These are phyloP conservation scores for Ophiostoma populinum DNA, from an alignment of 2,329 filamentous ascomycete species.

Conservation along the genomic window DNA sequence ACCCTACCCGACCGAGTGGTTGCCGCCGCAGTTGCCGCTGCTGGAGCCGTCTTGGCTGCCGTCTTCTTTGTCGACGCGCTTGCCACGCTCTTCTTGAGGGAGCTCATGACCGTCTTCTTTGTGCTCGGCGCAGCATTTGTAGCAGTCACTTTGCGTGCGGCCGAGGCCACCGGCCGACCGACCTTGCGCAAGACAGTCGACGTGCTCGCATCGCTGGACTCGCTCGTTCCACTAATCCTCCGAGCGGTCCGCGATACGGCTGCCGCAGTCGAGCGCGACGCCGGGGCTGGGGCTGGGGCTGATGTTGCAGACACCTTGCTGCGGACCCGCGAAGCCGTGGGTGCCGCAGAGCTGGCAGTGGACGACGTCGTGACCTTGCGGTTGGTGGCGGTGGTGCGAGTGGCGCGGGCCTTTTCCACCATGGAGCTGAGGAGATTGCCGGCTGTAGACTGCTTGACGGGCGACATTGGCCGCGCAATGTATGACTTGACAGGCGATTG, in stretches of 20 bases:
- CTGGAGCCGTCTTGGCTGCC: constrained; percentile 20
- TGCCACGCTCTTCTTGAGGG: constrained; percentile 34
- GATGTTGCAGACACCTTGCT: constrained; percentile 17
- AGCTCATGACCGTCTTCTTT: constrained; percentile 36
- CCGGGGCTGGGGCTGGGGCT: constrained; percentile 20
- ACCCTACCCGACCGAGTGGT: constrained; percentile 31
- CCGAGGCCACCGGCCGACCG: constrained; percentile 4
- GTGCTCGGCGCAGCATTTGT: constrained; percentile 20
- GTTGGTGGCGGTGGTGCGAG: constrained; percentile 26
- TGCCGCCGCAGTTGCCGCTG: constrained; percentile 13
- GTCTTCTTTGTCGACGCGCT: constrained; percentile 31
- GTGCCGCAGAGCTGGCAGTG: constrained; percentile 22
- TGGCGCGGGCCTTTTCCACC: constrained; percentile 43
- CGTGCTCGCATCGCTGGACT: constrained; percentile 45
- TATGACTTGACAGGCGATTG: constrained; percentile 38
- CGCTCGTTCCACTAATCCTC: constrained; percentile 41
- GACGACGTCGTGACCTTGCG: constrained; percentile 29
- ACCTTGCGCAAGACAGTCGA: constrained; percentile 46
- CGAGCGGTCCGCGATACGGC: constrained; percentile 25
- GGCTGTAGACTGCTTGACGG: constrained; percentile 36
- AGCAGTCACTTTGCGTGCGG: not conserved
- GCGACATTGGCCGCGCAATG: constrained; percentile 41
- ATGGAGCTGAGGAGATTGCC: constrained; percentile 34
- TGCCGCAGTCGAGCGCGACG: constrained; percentile 12
- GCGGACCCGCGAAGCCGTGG: constrained; percentile 16